These are phyloP conservation scores for Pleurotus citrinopileatus DNA, from an alignment of 768 basidiomycete genomes.

Conservation along the genomic window DNA sequence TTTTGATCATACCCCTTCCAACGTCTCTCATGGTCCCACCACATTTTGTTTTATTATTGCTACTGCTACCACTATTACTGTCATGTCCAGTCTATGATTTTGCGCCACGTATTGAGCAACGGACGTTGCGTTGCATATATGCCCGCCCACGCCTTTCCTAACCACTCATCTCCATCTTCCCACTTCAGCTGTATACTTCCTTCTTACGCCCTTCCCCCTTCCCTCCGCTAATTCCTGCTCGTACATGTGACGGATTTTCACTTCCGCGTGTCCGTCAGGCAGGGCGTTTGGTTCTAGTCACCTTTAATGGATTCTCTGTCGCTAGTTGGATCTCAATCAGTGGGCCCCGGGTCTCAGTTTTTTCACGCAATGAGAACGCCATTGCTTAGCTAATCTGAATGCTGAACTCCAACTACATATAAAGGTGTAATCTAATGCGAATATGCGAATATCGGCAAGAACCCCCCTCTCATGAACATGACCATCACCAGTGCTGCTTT, in stretches of 20 bases:
- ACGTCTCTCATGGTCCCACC: slow-evolving; percentile 16
- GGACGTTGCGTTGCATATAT: slow-evolving; percentile 20
- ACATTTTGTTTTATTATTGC: slow-evolving; percentile 9
- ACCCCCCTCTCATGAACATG: slow-evolving; percentile 30
- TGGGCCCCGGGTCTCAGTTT: slow-evolving; percentile 11
- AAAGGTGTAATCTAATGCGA: not conserved
- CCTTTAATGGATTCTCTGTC: slow-evolving; percentile 19
- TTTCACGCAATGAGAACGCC: slow-evolving; percentile 1
- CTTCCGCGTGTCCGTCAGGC: slow-evolving; percentile 12
- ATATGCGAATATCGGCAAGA: slow-evolving; percentile 7
- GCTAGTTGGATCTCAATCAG: slow-evolving; percentile 30
- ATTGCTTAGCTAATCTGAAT: slow-evolving; percentile 3
- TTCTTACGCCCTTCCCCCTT: slow-evolving; percentile 28
- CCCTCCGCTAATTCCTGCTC: slow-evolving; percentile 20
- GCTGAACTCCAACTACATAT: not conserved
- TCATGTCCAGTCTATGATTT: slow-evolving; percentile 7
- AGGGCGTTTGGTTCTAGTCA: slow-evolving; percentile 24
- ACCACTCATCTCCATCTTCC: slow-evolving; percentile 3
- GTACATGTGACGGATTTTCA: slow-evolving; percentile 16
- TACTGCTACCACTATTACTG: slow-evolving; percentile 6
- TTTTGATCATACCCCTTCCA: slow-evolving; percentile 21
- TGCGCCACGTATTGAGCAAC: slow-evolving; percentile 31
- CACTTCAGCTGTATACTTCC: slow-evolving; percentile 22
- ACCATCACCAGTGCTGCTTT: slow-evolving; percentile 24
- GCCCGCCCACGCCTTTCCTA: slow-evolving; percentile 25